Base-by-base conservation (phyloP, 2,329 filamentous ascomycete species). In the Alternaria angustiovoidea region DNA sequence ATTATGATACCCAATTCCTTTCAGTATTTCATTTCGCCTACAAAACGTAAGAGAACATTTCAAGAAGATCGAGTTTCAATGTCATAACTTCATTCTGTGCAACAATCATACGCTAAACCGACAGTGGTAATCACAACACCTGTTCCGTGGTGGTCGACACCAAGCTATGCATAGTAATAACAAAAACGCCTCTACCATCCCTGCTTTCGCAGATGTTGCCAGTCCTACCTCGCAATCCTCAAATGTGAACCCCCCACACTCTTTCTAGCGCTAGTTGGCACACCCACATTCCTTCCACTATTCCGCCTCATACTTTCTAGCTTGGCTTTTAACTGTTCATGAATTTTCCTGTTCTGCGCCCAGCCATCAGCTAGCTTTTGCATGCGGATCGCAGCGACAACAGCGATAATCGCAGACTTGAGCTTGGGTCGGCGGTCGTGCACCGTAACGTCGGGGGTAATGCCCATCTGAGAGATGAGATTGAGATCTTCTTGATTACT, bases 401-500 rank as follows among this genome's bases (percentile, higher is more conserved):
- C 75, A 57, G 81, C 79, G 30, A 81, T 67, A 3, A 79, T 84
- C 1, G 85, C 82, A 6, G 81, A 79, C 54, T 81, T 81, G 51
- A 88, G 74, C 4, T 78, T 79, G 4, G 79, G 83, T 54, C 79
- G 80, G 56, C 78, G 80, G 56, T 82, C 76, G 16, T 80, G 77
- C 41, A 82, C 75, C 1, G 80, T 81, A 22, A 76, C 62, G 66
- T 85, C 82, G 3, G 84, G 80, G 34, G 83, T 85, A 64, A 92
- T 87, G 64, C 91, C 92, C 84, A 97, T 96, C 69, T 91, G 87
- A 69, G 91, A 87, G 64, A 98, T 89, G 74, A 97, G 90, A 53
- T 89, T 88, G 60, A 98, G 88, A 77, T 98, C 93, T 62, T 92
- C 91, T 78, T 94, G 90, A 82, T 98, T 99, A 82, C 95, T 98